Conservation (phyloP, 768 basidiomycete genomes). For the Heimioporus sp. region DNA sequence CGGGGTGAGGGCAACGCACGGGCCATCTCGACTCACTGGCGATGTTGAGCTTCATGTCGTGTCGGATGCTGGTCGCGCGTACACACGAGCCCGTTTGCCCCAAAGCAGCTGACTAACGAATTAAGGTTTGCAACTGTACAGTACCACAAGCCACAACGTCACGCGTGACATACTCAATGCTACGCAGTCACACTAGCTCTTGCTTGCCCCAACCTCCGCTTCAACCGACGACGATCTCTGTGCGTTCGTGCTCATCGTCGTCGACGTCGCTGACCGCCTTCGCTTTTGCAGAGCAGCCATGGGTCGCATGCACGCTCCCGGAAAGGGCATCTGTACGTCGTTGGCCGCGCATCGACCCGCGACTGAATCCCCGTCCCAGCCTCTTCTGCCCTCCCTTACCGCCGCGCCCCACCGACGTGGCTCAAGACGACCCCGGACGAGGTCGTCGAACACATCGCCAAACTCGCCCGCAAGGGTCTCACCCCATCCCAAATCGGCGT, state of each 20-base stretch:
- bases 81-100: too few species aligned
- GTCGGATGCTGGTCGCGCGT: constrained; percentile 5
- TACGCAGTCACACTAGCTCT: too few species aligned
- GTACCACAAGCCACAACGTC: constrained; percentile 36
- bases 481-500: constrained; percentile 99
- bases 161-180: not conserved
- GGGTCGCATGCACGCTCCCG: constrained; percentile 99
- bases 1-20: too few species aligned
- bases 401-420: constrained; percentile 92
- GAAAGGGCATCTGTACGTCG: constrained; percentile 98
- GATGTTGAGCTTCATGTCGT: constrained; percentile 96
- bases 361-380: constrained; percentile 36
- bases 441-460: constrained; percentile 93
- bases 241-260: constrained; percentile 15
- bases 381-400: constrained; percentile 97
- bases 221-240: constrained; percentile 32
- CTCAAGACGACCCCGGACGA: constrained; percentile 96
- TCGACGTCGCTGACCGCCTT: constrained; percentile 8
- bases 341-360: constrained; percentile 15
- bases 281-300: constrained; percentile 48
- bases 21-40: too few species aligned
- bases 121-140: constrained; percentile 67
- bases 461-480: constrained; percentile 96
- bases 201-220: too few species aligned
- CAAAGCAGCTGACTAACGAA: constrained; percentile 30